Base-by-base conservation (phyloP, 139 green algal genomes). In the Chlamydomonas incerta region DNA sequence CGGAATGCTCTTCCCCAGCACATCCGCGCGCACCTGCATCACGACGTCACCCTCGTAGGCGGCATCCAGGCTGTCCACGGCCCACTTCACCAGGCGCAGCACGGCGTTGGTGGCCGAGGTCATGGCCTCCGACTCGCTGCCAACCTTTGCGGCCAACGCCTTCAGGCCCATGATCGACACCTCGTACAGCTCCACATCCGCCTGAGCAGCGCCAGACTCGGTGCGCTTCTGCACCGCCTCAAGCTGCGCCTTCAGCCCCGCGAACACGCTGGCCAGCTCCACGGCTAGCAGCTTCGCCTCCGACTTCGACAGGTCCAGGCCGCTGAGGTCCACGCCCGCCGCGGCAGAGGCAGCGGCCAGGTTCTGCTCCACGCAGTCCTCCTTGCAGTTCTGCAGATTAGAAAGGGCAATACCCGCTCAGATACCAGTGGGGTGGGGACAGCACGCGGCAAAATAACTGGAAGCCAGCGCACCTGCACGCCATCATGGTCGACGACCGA, bases 131-230 rank as follows among this genome's bases (percentile, higher is more conserved):
- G 81, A 83, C 26, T 69, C 90, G n/a, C n/a, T 8, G 14, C 83
- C 89, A 15, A 88, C 50, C 72, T 82, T 76, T 0, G 76, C 34
- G 33, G 47, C 65, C 31, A 93, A 62, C 15, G 62, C 72, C n/a
- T 80, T 72, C 5, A 93, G 71, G 2, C 81, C 83, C 74, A 93
- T 57, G 26, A 93, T 34, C 11, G 75, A 89, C 21, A 81, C 66
- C 58, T 93, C 90, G 29, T 88, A 74, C 71, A 93, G 23, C 17
- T 82, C 62, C 2, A 88, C 66, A 4, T 88, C 82, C n/a, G 76
- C 62, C 31, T 60, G 23, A 9, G 24, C 18, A 8, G 24, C 23
- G 41, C 41, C 41, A 8, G 41, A 50, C n/a, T 65, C 57, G 20
- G 29, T n/a, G 24, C 74, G 73, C 73, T 77, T 70, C 28, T 77